Base-by-base conservation (phyloP, 208 protist genomes). In the Acanthamoeba sp. region DNA sequence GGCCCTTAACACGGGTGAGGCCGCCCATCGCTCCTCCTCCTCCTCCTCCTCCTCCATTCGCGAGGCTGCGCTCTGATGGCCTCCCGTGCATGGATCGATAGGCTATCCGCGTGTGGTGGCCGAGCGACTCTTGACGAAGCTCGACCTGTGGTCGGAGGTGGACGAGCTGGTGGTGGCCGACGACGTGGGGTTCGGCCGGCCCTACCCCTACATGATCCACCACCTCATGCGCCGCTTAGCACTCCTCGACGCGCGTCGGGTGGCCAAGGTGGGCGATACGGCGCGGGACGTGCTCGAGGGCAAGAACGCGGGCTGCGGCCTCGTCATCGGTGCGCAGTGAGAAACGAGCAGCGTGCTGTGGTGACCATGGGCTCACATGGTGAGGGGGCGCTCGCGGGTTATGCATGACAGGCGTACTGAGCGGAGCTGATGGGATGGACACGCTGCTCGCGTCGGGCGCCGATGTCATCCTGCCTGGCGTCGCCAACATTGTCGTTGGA, bases 181-280 rank as follows among this genome's bases (percentile, higher is more conserved):
- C n/a, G 88, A 93, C n/a, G 64, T 78, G 34, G 88, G 88, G 9
- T 80, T 64, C 27, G 88, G 88, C 18, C 36, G 88, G 10, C 88
- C 88, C 20, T 93, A 93, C 32, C 88, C 88, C 64, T 80, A 80
- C 59, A 93, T 95, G 94, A 95, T 95, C 73, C 93, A 95, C 36
- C n/a, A 93, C 36, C 64, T 95, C 45, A 95, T 95, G 94, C 91
- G 93, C 27, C 73, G 57, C 93, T 85, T 92, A 45, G 76, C 24
- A 2, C 36, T 95, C 24, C 10, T 84, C 27, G 48, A 87, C 27
- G 91, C 62, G 45, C 76, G 80, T 9, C 32, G 57, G 12, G 94
- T 95, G 20, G 93, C 73, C 38, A 95, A 95, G 62, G 91, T 95
- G 92, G 94, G 94, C n/a, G 94, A 95, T 50, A 95, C 94, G 20